A percentile compares a stretch with the other conserved stretches of the same genome.
Evolutionary conservation across 495 filamentous ascomycete species (phyloP).

Genomic region (Daldinia concentrica): DNA sequence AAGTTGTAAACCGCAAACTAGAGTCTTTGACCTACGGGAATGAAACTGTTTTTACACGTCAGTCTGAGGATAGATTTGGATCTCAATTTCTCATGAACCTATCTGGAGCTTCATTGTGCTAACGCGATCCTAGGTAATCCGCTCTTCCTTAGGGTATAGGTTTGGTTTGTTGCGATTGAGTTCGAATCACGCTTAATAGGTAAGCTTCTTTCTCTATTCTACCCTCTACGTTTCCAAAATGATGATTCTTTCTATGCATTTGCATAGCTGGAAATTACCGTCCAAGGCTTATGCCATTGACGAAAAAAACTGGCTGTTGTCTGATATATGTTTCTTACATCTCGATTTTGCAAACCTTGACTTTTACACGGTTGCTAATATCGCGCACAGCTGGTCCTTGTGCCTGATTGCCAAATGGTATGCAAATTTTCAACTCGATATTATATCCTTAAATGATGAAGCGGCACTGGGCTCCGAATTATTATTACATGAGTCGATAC

Average conservation of each 20-base stretch:
- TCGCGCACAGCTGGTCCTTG: not conserved
- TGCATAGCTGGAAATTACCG: constrained; percentile 99
- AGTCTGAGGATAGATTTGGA: constrained; percentile 77
- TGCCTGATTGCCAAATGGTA: constrained; percentile 14
- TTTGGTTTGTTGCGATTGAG: not conserved
- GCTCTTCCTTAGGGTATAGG: not conserved
- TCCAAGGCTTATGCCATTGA: constrained; percentile 83
- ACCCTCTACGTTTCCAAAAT: constrained; percentile 50
- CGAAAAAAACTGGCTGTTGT: constrained; percentile 87
- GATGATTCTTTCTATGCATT: constrained; percentile 83
- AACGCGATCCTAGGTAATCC: constrained; percentile 27
- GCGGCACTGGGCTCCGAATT: constrained; percentile 99
- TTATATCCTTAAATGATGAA: constrained; percentile 78
- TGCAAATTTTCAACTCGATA: constrained; percentile 21
- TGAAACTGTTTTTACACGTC: constrained; percentile 99
- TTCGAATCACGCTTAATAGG: constrained; percentile 6
- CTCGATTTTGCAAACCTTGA: not conserved
- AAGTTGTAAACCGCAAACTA: constrained; percentile 96
- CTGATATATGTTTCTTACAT: constrained; percentile 67
- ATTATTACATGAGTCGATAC: constrained; percentile 77
- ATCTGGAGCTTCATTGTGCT: constrained; percentile 39
- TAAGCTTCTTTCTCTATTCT: constrained; percentile 7
- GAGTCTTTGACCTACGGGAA: constrained; percentile 99
- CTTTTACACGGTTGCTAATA: constrained; percentile 15
- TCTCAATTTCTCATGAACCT: constrained; percentile 10